Evolutionary conservation across 2,329 filamentous ascomycete genomes (phyloP).

Genomic region (Colletotrichum sp.): DNA sequence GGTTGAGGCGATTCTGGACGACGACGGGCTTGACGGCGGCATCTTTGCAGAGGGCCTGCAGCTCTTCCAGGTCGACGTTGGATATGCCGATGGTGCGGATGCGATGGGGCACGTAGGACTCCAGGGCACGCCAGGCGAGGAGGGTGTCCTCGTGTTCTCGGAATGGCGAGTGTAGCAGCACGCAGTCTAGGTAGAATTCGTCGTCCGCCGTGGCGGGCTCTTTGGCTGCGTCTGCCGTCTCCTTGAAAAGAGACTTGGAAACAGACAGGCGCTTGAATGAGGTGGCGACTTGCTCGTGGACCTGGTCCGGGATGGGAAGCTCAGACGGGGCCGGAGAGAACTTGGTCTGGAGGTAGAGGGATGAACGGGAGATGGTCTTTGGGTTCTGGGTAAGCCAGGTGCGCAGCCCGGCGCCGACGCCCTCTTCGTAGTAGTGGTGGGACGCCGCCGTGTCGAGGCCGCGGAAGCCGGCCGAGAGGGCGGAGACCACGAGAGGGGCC

Average conservation of each 20-base stretch:
- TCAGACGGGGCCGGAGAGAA: slow-evolving; percentile 47
- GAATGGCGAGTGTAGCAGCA: slow-evolving; percentile 74
- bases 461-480: slow-evolving; percentile 72
- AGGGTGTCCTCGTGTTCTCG: slow-evolving; percentile 53
- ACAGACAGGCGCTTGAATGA: slow-evolving; percentile 70
- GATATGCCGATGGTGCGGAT: slow-evolving; percentile 77
- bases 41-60: slow-evolving; percentile 56
- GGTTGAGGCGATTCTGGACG: slow-evolving; percentile 79
- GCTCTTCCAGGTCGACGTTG: slow-evolving; percentile 66
- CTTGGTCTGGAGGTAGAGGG: slow-evolving; percentile 73
- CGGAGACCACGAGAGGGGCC: slow-evolving; percentile 69
- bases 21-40: slow-evolving; percentile 54
- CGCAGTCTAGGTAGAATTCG: slow-evolving; percentile 68
- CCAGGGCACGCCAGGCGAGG: slow-evolving; percentile 70
- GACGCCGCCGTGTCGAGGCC: slow-evolving; percentile 81
- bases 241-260: not conserved
- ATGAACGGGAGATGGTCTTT: slow-evolving; percentile 37
- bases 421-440: slow-evolving; percentile 76
- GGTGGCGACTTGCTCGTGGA: slow-evolving; percentile 69
- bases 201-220: slow-evolving; percentile 20
- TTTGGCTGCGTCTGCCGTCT: not conserved
- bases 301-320: slow-evolving; percentile 65
- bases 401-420: slow-evolving; percentile 72
- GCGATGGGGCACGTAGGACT: slow-evolving; percentile 67
- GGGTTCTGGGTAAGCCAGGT: slow-evolving; percentile 18